Conservation (phyloP, 2,329 filamentous ascomycete genomes). For the Phoma sp. region DNA sequence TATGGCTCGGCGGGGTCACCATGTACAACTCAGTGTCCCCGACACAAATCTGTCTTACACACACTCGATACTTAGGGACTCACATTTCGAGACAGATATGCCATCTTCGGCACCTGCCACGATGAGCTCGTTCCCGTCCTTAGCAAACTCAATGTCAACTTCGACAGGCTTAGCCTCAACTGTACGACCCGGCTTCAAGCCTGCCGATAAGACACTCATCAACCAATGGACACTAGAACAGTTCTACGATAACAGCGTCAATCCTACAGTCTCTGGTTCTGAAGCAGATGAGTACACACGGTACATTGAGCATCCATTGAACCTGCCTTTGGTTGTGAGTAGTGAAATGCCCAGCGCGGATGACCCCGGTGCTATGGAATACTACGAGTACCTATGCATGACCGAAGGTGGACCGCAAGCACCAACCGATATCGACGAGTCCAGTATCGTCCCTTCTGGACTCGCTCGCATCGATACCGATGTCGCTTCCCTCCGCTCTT, state of each 20-base stretch:
- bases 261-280: constrained; percentile 76
- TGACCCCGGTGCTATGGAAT: constrained; percentile 65
- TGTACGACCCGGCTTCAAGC: constrained; percentile 48
- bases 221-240: constrained; percentile 89
- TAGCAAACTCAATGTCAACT: constrained; percentile 37
- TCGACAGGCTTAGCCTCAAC: constrained; percentile 37
- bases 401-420: constrained; percentile 28
- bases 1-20: constrained; percentile 26
- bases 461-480: constrained; percentile 33
- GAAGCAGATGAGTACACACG: constrained; percentile 87
- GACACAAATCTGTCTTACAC: constrained; percentile 46
- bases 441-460: constrained; percentile 21
- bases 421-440: constrained; percentile 27
- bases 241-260: constrained; percentile 82
- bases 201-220: constrained; percentile 78
- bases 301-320: constrained; percentile 88
- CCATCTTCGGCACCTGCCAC: constrained; percentile 26
- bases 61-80: constrained; percentile 52
- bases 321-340: constrained; percentile 80
- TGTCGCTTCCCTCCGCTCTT: constrained; percentile 33
- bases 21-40: constrained; percentile 31
- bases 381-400: constrained; percentile 78
- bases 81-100: constrained; percentile 45
- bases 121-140: constrained; percentile 27
- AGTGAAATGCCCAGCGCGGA: constrained; percentile 65